Conservation (phyloP, 2,329 filamentous ascomycete genomes). For the Catunica adiposa region DNA sequence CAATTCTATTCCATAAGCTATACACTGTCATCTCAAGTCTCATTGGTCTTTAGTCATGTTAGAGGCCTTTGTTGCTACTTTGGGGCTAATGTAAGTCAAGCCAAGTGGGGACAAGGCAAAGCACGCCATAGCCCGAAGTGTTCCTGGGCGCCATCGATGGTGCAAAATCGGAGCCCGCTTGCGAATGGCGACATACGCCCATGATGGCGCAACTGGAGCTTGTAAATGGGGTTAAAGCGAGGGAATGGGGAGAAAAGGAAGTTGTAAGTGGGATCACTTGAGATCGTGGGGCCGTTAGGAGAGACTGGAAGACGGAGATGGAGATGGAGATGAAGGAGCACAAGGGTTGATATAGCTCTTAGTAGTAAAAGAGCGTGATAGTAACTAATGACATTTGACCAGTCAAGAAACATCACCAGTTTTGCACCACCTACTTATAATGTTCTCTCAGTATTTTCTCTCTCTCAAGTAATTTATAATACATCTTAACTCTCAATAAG, state of each 20-base stretch:
- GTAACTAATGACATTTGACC: no score
- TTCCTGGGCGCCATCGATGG: background rate
- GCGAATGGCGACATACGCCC: conserved; percentile 3
- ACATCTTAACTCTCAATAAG: background rate
- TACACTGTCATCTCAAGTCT: background rate
- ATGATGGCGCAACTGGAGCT: no score
- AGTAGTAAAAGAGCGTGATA: no score
- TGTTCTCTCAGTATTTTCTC: no score
- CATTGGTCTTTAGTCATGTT: background rate
- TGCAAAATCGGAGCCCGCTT: conserved; percentile 7
- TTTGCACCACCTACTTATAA: no score
- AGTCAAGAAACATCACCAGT: no score
- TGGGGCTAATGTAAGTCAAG: conserved; percentile 11
- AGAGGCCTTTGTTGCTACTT: background rate
- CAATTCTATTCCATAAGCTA: background rate
- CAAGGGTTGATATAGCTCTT: no score
- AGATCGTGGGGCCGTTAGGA: background rate
- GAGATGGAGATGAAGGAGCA: no score
- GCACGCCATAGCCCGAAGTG: conserved; percentile 12
- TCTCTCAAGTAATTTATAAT: no score
- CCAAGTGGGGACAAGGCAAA: conserved; percentile 9
- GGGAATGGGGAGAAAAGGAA: background rate
- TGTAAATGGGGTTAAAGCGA: no score
- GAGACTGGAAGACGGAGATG: no score
- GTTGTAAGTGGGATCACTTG: background rate